Base-by-base conservation (phyloP, 2,329 filamentous ascomycete species). In the Exserohilum rostratum region DNA sequence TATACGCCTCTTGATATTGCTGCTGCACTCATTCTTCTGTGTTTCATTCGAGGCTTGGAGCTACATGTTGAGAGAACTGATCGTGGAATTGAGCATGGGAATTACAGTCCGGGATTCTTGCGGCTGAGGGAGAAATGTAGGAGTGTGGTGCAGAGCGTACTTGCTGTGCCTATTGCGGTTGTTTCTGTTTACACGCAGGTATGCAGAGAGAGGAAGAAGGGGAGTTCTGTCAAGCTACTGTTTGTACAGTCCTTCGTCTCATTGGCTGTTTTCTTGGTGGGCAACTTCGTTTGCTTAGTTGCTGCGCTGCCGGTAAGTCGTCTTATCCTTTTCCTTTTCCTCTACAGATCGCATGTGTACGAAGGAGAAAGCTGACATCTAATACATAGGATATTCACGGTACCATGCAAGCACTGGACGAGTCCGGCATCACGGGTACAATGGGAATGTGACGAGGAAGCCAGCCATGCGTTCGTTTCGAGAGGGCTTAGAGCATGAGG, bases 81-180 rank as follows among this genome's bases (percentile, higher is more conserved):
- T 12, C 29, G 29, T 30, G 46, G 6, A 9, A 12, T 3, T 9
- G 18, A 29, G 11, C 12, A 50, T n/a, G 27, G 15, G 10, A 29
- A 37, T 13, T 20, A 51, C 47, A 55, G 52, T 18, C 22, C 42
- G 15, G 47, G 52, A 7, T 51, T 55, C 35, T 22, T 46, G 13
- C n/a, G 35, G 3, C 35, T 55, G 1, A 9, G 30, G 5, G 15
- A 18, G 2, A 35, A 9, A 1, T 51, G 40, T 15, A 22, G 47
- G 18, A 2, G 25, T 13, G n/a, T 42, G 4, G 13, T 25, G 5
- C 52, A 51, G 17, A 35, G 3, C 11, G 10, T 46, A 6, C 47
- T 55, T n/a, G 52, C 52, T 12, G 29, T n/a, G 13, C 52, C 52
- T 10, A 51, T 46, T 4, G 25, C 52, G 5, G 12, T 55, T 3